Base-by-base conservation (phyloP, 2,329 filamentous ascomycete genomes). In the Ceratocystis albifundus region DNA sequence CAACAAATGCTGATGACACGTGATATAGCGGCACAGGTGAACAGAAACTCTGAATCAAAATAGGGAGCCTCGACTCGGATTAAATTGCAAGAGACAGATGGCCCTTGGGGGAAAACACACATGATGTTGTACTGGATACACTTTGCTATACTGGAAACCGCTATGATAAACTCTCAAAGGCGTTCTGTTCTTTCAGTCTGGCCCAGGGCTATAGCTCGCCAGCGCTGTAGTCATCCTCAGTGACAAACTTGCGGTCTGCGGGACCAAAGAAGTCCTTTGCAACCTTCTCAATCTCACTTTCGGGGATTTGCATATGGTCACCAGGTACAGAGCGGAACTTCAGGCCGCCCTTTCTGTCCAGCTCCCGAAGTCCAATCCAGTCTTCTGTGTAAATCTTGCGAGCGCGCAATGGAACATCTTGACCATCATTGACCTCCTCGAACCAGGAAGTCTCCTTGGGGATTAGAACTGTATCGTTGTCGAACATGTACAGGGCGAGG, bases 401-500 rank as follows among this genome's bases (percentile, higher is more conserved):
- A 64, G 91, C 82, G 70, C 83, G 80, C 73, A 99, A 76, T 17
- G 81, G 81, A 59, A 84, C 89, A 25, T 85, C 79, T 68, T 85
- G 81, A 2, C 85, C 88, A 44, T 79, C 80, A 75, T 94, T 90
- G 61, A 94, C 87, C 74, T 97, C 91, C 48, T 86, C 84, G 74
- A 97, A 99, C 89, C 91, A 96, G 4, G 87, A 82, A 50, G 86
- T 89, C 80, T 96, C 88, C 80, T 93, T 96, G 50, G 94, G 94
- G 62, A 96, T 84, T 41, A 93, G 90, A 30, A 89, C 90, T 45
- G 80, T 84, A 76, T 99, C 94, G 12, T 96, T 85, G 69, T 86
- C 86, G 73, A 97, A 99, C 75, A 96, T 78, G 74, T 89, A 91
- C 88, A 97, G 89, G 69, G 89, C 90, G 70, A 97, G 88, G 71